These are phyloP conservation scores for Dothideomycetes sp. DNA, from an alignment of 2,329 filamentous ascomycete genomes.

Conservation along the genomic window DNA sequence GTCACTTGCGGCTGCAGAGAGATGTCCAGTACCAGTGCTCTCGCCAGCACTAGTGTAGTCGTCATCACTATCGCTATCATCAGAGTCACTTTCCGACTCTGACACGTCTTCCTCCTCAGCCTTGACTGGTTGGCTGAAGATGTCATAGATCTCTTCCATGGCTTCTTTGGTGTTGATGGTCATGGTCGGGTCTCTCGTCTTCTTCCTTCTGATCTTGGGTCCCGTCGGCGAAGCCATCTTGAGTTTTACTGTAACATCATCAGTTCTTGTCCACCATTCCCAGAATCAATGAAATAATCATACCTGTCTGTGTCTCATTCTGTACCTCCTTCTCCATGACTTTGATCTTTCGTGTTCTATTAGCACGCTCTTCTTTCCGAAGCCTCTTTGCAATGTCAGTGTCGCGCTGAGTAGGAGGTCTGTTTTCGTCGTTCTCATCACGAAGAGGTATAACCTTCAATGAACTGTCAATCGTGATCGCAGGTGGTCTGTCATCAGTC, in stretches of 20 bases:
- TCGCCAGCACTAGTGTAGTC: conserved; percentile 80
- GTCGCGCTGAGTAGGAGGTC: conserved; percentile 24
- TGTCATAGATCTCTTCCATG: conserved; percentile 93
- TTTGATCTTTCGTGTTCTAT: conserved; percentile 52
- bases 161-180: conserved; percentile 91
- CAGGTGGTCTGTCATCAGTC: neutral
- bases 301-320: conserved; percentile 81
- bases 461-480: conserved; percentile 14
- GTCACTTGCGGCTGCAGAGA: conserved; percentile 53
- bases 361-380: conserved; percentile 37
- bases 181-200: conserved; percentile 80
- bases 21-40: conserved; percentile 63
- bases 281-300: too few species aligned
- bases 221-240: conserved; percentile 83
- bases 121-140: conserved; percentile 80
- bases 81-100: conserved; percentile 56
- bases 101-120: conserved; percentile 35
- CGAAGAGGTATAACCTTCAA: conserved; percentile 21
- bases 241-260: conserved; percentile 58
- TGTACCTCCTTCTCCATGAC: conserved; percentile 60
- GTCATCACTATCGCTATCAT: conserved; percentile 55
- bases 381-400: conserved; percentile 35
- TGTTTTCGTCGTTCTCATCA: conserved; percentile 37
- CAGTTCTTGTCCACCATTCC: neutral
- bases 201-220: conserved; percentile 71